A percentile compares a stretch with the other conserved stretches of the same genome.
phyloP scores from a whole-genome alignment of 1,284 basidiomycete species.

The Golubevia pallescens region DNA sequence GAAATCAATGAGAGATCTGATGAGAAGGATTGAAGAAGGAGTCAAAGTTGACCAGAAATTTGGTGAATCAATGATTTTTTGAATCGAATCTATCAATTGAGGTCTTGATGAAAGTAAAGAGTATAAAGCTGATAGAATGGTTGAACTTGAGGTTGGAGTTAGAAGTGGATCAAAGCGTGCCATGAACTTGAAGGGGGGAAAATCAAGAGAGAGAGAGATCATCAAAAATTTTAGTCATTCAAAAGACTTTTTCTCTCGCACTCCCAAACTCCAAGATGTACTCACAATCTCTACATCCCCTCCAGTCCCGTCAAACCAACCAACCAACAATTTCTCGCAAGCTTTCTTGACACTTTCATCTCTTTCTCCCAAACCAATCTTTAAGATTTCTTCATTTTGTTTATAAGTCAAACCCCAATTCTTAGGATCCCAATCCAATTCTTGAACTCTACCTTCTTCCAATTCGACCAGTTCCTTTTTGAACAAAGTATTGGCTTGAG shows the following conservation, averaged over 20 bases:
- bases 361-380: slow-evolving; percentile 83
- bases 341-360: slow-evolving; percentile 82
- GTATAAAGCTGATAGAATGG: not conserved
- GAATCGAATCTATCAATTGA: not conserved
- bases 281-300: slow-evolving; percentile 28
- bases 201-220: too few species aligned
- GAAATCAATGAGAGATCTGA: not conserved
- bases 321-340: slow-evolving; percentile 70
- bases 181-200: too few species aligned
- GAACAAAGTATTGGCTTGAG: not conserved
- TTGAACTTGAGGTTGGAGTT: too few species aligned
- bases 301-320: slow-evolving; percentile 48
- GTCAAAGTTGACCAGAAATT: not conserved
- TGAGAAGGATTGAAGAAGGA: not conserved
- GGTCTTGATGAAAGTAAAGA: not conserved
- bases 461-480: not conserved
- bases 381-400: slow-evolving; percentile 33
- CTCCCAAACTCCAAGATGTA: not conserved
- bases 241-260: too few species aligned
- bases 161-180: too few species aligned
- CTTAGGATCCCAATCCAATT: too few species aligned
- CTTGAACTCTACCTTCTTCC: too few species aligned
- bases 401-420: not conserved
- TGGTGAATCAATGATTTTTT: not conserved
- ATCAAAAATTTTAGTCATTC: too few species aligned